phyloP scores from a whole-genome alignment of 805 yeast species.

The Ogataea kodamae region DNA sequence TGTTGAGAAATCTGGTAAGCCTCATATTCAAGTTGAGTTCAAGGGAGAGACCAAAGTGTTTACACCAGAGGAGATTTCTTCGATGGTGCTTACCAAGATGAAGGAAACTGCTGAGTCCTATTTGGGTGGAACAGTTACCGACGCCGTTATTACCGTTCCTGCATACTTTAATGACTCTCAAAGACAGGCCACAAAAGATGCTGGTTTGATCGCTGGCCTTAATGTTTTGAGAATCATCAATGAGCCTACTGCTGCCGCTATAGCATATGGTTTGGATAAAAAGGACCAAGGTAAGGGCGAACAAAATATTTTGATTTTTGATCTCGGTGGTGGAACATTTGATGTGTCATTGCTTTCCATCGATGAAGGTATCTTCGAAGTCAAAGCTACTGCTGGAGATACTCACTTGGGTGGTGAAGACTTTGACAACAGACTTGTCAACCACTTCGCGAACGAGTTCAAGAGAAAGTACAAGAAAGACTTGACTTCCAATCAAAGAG shows the following conservation, averaged over 20 bases:
- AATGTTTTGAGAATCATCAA: conserved; percentile 92
- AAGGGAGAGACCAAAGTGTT: conserved; percentile 82
- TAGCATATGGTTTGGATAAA: conserved; percentile 87
- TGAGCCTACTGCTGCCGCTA: conserved; percentile 98
- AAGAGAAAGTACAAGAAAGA: conserved; percentile 98
- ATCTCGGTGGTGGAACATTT: conserved; percentile 97
- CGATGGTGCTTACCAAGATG: conserved; percentile 89
- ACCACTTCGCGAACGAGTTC: conserved; percentile 90
- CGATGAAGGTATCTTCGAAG: conserved; percentile 96
- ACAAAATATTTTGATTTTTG: conserved; percentile 87
- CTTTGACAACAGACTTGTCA: conserved; percentile 94
- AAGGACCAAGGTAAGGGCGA: conserved; percentile 57
- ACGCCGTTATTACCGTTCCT: conserved; percentile 95
- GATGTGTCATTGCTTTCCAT: conserved; percentile 90
- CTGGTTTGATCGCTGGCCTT: conserved; percentile 94
- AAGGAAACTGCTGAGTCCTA: conserved; percentile 85
- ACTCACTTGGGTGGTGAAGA: conserved; percentile 98
- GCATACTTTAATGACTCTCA: conserved; percentile 97
- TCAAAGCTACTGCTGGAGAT: conserved; percentile 90
- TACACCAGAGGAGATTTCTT: conserved; percentile 92
- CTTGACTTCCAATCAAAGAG: conserved; percentile 88
- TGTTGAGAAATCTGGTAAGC: conserved; percentile 70
- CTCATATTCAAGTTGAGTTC: conserved; percentile 78
- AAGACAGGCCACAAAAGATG: conserved; percentile 98
- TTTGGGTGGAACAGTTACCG: conserved; percentile 78